Evolutionary conservation across 179 eudicot species (phyloP), one percentile per base, ranked within the genome.

Genomic region (Gypsophila paniculata): DNA sequence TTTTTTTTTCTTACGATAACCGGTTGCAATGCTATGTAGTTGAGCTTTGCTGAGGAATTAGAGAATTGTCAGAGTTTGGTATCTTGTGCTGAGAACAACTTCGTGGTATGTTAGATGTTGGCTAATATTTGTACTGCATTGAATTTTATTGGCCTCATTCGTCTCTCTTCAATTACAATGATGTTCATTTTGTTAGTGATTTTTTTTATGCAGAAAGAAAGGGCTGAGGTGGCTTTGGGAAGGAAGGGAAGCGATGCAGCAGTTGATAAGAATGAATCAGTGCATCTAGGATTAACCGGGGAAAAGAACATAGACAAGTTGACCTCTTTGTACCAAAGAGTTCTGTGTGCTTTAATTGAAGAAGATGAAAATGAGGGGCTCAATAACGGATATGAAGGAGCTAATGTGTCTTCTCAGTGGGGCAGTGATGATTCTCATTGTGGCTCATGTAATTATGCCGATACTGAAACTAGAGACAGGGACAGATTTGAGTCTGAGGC

Each of bases 321-420:
- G 63, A 74, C 85, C 58, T 88, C 94, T 19, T 75, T 93, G 82
- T 89, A 85, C 77, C 94, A 93, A 83, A 89, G 93, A 75, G 88
- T 93, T 69, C 76, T 93, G 72, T 89, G 96, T 79, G 97, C 98
- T 81, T 82, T 93, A 68, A 91, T 93, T 72, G 79, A 82, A 29
- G 98, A 93, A 38, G 91, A 91, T 85, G 96, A 91, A 66, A 79
- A 80, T 79, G 97, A 89, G 72, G 89, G 86, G 71, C 68, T 76
- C 63, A 86, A 77, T 75, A 90, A 84, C 80, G 87, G 78, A 54
- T 81, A 73, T 68, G 84, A 79, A 81, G 90, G 82, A 71, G 72
- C 82, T 58, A 77, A 72, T 69, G 77, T 71, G 71, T 83, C 84
- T 17, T 66, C 74, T 81, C 93, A 85, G 73, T 83, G 79, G 82